Evolutionary conservation across 768 basidiomycete species (phyloP), one percentile per base, ranked within the genome.

Genomic region (Collybiopsis confluens): DNA sequence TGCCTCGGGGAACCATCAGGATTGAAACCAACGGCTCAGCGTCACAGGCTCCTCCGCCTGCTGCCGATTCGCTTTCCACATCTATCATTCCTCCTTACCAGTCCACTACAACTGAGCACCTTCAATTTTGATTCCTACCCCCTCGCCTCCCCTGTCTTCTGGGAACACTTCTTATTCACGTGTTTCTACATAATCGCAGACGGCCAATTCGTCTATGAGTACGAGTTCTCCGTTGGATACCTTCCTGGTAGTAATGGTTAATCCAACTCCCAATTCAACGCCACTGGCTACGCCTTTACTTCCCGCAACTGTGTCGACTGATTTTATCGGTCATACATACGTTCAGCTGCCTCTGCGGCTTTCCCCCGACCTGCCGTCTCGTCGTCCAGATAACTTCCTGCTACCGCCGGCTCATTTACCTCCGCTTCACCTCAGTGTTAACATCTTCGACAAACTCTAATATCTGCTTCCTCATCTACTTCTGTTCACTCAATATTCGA

Each of bases 211-310:
- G 37, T 40, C 37, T n/a, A n/a, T n/a, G n/a, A n/a, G n/a, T 48
- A 24, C 53, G 21, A 26, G 21, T 28, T 23, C 30, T 21, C 42
- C 61, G 1, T 60, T 65, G 13, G 24, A 59, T 55, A 56, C 68
- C 49, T 61, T 79, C 28, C 85, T 76, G 24, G 75, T 91, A 5
- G 77, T 89, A 15, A 76, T 91, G 20, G 82, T 90, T 8, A 83
- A 86, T 59, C 86, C 88, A 16, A 90, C 88, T 0, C 88, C 88
- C 2, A 85, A 85, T 58, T 86, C 85, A 1, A 85, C 90, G 1
- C 88, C 90, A 6, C 90, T 89, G 2, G 77, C 82, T 1, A 88
- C 87, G 1, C 88, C 86, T 8, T 63, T 74, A 47, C 60, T 77
- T 50, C 63, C 64, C 21, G 56, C 68, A 44, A 52, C 16, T 8